Percentiles rank a stretch among this genome's conserved stretches.
Evolutionary conservation across 2,329 filamentous ascomycete species (phyloP).

Genomic region (Epichloe amarillans): DNA sequence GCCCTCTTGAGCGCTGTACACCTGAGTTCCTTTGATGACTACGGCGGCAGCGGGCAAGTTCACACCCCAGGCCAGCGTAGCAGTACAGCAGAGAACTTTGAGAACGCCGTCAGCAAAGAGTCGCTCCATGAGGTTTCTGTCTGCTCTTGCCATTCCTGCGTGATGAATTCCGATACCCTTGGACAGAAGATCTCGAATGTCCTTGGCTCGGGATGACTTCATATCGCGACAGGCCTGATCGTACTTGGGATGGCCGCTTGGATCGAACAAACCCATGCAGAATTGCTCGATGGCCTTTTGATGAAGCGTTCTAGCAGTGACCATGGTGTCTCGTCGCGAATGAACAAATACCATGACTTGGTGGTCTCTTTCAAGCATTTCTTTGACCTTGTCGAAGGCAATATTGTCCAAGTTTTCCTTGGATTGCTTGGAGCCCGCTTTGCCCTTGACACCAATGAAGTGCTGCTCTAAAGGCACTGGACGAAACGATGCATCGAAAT

Average conservation of each 20-base stretch:
- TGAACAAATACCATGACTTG: conserved; percentile 99
- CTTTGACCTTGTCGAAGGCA: conserved; percentile 85
- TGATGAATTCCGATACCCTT: conserved; percentile 94
- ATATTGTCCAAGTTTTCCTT: conserved; percentile 80
- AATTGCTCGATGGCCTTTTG: conserved; percentile 76
- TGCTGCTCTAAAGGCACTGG: conserved; percentile 95
- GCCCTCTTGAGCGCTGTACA: conserved; percentile 92
- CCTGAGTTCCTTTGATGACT: conserved; percentile 93
- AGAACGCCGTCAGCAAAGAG: conserved; percentile 86
- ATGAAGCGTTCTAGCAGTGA: conserved; percentile 72
- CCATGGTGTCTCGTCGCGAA: conserved; percentile 84
- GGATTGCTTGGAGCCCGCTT: conserved; percentile 65
- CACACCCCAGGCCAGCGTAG: conserved; percentile 95
- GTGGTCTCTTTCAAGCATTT: conserved; percentile 85
- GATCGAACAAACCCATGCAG: conserved; percentile 73
- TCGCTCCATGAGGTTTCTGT: conserved; percentile 89
- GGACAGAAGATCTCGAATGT: conserved; percentile 75
- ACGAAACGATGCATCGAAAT: conserved; percentile 91
- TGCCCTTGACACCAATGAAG: conserved; percentile 92
- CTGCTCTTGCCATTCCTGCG: conserved; percentile 87
- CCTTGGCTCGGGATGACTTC: conserved; percentile 71
- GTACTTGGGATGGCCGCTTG: conserved; percentile 63
- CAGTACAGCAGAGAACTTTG: conserved; percentile 95
- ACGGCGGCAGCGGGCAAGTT: conserved; percentile 95
- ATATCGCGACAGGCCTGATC: conserved; percentile 71